A percentile compares a stretch with the other conserved stretches of the same genome.
These are phyloP conservation scores for Hymenoscyphus fraxineus DNA, from an alignment of 2,329 filamentous ascomycete genomes.

Conservation along the genomic window DNA sequence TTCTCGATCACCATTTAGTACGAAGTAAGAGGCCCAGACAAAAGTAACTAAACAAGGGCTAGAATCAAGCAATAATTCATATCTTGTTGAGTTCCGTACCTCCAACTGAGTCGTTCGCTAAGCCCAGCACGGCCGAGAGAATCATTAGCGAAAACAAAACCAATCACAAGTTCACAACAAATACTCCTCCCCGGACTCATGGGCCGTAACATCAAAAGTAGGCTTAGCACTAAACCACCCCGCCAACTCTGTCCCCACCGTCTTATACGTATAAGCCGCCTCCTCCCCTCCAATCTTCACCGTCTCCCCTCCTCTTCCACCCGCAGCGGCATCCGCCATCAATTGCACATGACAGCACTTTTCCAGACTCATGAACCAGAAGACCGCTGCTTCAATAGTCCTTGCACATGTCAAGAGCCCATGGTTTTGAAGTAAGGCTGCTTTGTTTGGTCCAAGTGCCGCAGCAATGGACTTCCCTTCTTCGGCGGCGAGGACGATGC, in stretches of 20 bases:
- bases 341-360: conserved; percentile 46
- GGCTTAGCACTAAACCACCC: conserved; percentile 40
- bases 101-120: too few relatives aligned
- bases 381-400: conserved; percentile 48
- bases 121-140: not conserved
- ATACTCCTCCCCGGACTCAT: conserved; percentile 3
- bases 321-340: conserved; percentile 55
- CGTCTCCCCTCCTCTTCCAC: conserved; percentile 62
- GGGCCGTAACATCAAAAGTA: conserved; percentile 7
- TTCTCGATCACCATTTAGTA: too few relatives aligned
- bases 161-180: not conserved
- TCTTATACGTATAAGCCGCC: conserved; percentile 62
- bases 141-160: not conserved
- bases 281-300: conserved; percentile 59
- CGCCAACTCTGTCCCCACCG: conserved; percentile 54
- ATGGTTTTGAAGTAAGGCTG: conserved; percentile 50
- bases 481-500: conserved; percentile 49
- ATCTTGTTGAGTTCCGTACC: too few relatives aligned
- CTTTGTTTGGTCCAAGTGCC: conserved; percentile 45
- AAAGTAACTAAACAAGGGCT: too few relatives aligned
- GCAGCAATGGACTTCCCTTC: conserved; percentile 47
- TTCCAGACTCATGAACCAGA: conserved; percentile 51
- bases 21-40: too few relatives aligned
- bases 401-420: conserved; percentile 45
- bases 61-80: too few relatives aligned